Conservation (phyloP, 2,329 filamentous ascomycete species). For the Penicillium janthinellum region DNA sequence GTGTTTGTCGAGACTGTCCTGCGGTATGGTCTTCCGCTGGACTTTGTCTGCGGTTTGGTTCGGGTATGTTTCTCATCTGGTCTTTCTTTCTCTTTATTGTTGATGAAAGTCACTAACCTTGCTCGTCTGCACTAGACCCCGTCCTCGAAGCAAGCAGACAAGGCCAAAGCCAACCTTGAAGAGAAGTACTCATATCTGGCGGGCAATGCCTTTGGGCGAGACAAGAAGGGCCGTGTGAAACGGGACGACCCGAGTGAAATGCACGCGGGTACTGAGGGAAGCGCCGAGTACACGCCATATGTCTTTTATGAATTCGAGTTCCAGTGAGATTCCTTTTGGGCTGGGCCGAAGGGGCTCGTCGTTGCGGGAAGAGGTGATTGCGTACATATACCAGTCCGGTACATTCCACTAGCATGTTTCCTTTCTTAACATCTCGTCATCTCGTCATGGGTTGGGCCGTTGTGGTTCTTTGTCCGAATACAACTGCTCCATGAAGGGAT, state of each 20-base stretch:
- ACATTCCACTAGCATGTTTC: slow-evolving; percentile 22
- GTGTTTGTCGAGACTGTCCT: slow-evolving; percentile 99
- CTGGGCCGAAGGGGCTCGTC: background rate
- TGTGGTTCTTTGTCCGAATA: background rate
- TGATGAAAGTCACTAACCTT: slow-evolving; percentile 6
- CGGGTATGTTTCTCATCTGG: slow-evolving; percentile 62
- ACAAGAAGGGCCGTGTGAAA: slow-evolving; percentile 88
- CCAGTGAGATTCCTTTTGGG: slow-evolving; percentile 40
- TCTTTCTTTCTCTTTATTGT: background rate
- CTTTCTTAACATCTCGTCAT: background rate
- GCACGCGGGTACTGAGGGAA: slow-evolving; percentile 69
- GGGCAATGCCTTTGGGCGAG: slow-evolving; percentile 88
- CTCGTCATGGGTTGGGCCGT: background rate
- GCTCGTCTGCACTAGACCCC: slow-evolving; percentile 63
- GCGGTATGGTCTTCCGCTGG: slow-evolving; percentile 86
- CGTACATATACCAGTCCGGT: slow-evolving; percentile 29
- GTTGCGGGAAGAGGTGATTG: background rate
- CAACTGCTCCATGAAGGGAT: background rate
- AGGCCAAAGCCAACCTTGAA: slow-evolving; percentile 78
- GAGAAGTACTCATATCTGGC: slow-evolving; percentile 86
- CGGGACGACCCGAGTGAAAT: slow-evolving; percentile 92
- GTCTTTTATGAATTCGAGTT: slow-evolving; percentile 97
- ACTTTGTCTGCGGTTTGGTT: slow-evolving; percentile 82
- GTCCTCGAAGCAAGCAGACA: slow-evolving; percentile 72
- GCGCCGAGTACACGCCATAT: slow-evolving; percentile 88